phyloP scores from a whole-genome alignment of 139 green algal genomes.

The Chlorella sp. region DNA sequence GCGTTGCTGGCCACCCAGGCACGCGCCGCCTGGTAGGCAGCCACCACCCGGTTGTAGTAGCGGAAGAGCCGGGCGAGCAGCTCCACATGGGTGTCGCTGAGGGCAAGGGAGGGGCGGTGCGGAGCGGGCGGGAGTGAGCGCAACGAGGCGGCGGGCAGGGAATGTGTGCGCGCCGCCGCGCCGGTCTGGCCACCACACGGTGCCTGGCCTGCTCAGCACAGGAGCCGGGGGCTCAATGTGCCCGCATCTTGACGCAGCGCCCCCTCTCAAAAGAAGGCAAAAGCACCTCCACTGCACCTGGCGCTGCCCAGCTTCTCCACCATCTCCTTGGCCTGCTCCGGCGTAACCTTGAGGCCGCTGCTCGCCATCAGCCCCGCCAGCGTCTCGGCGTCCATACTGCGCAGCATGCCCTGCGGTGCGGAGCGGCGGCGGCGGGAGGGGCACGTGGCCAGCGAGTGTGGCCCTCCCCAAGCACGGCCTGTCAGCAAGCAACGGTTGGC shows the following conservation, averaged over 20 bases:
- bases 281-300: no score
- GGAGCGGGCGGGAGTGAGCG: neutral
- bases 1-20: constrained; percentile 18
- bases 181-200: no score
- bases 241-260: neutral
- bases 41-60: neutral
- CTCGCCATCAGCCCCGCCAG: constrained; percentile 22
- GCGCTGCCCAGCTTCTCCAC: constrained; percentile 10
- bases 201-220: no score
- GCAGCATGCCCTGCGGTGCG: constrained; percentile 33
- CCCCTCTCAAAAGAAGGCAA: neutral
- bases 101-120: constrained; percentile 3
- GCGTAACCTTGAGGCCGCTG: constrained; percentile 29
- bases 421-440: neutral
- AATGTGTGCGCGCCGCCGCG: no score
- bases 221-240: neutral
- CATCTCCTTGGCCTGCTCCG: constrained; percentile 33
- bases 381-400: constrained; percentile 36
- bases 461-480: neutral
- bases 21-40: constrained; percentile 8
- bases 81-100: constrained; percentile 40
- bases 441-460: neutral
- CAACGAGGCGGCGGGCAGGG: neutral
- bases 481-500: neutral
- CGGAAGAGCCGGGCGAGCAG: constrained; percentile 15